phyloP scores from a whole-genome alignment of 1,284 basidiomycete genomes.

The Sphagnurus paluster region DNA sequence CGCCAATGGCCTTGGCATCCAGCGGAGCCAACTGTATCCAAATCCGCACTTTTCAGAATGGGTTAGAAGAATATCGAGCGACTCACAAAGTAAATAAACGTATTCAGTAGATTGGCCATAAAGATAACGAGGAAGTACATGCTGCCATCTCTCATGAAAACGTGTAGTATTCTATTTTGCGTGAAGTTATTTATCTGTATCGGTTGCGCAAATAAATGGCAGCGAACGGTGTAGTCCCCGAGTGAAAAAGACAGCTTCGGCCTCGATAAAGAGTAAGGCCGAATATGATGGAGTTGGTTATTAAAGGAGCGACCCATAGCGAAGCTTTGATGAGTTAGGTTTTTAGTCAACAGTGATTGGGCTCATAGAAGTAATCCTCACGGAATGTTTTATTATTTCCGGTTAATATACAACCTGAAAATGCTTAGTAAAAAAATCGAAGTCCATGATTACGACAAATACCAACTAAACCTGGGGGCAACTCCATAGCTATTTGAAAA shows the following conservation, averaged over 20 bases:
- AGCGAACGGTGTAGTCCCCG: slow-evolving; percentile 10
- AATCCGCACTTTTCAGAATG: not conserved
- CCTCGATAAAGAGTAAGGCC: slow-evolving; percentile 25
- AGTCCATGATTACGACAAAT: not conserved
- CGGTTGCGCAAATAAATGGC: not conserved
- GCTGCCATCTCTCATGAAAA: slow-evolving; percentile 11
- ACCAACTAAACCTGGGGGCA: slow-evolving; percentile 24
- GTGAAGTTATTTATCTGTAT: not conserved
- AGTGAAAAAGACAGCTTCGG: slow-evolving; percentile 13
- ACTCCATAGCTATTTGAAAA: not conserved
- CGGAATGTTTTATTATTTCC: slow-evolving; percentile 20
- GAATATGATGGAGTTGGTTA: no score
- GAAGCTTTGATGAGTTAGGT: slow-evolving; percentile 17
- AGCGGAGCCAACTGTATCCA: slow-evolving; percentile 13
- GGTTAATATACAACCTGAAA: slow-evolving; percentile 27
- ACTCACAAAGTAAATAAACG: slow-evolving; percentile 11
- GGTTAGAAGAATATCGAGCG: not conserved
- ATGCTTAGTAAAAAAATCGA: not conserved
- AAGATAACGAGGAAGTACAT: slow-evolving; percentile 14
- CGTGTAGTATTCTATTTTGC: slow-evolving; percentile 7
- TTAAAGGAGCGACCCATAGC: slow-evolving; percentile 28
- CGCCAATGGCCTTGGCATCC: slow-evolving; percentile 21
- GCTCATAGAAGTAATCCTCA: slow-evolving; percentile 9
- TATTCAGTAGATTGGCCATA: slow-evolving; percentile 12
- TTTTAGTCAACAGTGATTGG: not conserved